These are phyloP conservation scores for Tetrapisispora pingtungensis DNA, from an alignment of 805 yeast species.

Conservation along the genomic window DNA sequence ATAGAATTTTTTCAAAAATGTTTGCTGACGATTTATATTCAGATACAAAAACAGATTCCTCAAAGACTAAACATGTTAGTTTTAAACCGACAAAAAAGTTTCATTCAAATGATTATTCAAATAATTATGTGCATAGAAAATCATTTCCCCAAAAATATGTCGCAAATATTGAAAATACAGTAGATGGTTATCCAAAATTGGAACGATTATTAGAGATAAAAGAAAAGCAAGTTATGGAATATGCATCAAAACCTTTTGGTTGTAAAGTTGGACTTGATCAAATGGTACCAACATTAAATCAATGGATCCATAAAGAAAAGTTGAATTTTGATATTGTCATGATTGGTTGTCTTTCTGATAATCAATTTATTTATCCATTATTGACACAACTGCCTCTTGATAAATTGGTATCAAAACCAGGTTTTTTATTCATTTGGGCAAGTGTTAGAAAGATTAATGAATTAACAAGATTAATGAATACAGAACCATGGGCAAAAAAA, in stretches of 20 bases:
- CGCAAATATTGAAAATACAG: slow-evolving; percentile 54
- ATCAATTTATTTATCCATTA: slow-evolving; percentile 55
- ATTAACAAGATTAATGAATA: slow-evolving; percentile 43
- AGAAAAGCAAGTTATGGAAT: slow-evolving; percentile 40
- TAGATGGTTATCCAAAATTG: slow-evolving; percentile 80
- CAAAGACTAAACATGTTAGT: slow-evolving; percentile 12
- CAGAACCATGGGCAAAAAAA: slow-evolving; percentile 49
- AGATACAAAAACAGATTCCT: slow-evolving; percentile 1
- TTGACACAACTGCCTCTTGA: slow-evolving; percentile 60
- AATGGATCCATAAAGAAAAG: slow-evolving; percentile 50
- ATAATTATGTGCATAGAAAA: slow-evolving; percentile 55
- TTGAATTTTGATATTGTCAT: slow-evolving; percentile 79
- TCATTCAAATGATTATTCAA: slow-evolving; percentile 64
- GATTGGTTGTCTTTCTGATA: slow-evolving; percentile 78
- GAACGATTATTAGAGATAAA: slow-evolving; percentile 60
- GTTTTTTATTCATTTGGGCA: slow-evolving; percentile 81
- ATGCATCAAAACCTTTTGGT: slow-evolving; percentile 60
- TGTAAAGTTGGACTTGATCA: slow-evolving; percentile 40
- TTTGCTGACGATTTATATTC: slow-evolving; percentile 5
- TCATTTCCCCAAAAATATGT: slow-evolving; percentile 53
- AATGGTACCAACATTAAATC: slow-evolving; percentile 46
- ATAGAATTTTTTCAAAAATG: neutral
- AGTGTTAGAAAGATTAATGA: slow-evolving; percentile 63
- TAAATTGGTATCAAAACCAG: slow-evolving; percentile 71
- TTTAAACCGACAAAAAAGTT: slow-evolving; percentile 21